Evolutionary conservation across 192 early-diverging fungal species (phyloP).

Genomic region (Mortierella alpina): DNA sequence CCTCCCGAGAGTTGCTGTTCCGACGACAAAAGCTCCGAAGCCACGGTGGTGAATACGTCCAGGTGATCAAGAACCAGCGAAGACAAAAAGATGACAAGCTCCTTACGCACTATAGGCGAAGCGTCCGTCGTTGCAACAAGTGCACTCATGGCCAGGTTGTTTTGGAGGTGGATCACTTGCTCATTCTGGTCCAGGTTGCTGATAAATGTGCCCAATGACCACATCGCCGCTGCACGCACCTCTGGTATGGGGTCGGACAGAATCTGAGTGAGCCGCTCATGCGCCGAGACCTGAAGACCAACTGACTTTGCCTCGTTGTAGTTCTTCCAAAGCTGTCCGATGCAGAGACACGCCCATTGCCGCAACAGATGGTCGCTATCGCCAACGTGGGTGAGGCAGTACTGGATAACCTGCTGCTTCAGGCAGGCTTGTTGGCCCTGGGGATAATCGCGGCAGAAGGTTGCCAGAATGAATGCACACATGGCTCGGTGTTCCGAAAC

Average conservation of each 20-base stretch:
- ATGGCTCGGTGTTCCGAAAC: conserved; percentile 92
- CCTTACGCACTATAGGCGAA: conserved; percentile 89
- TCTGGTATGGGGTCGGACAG: conserved; percentile 79
- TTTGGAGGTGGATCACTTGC: conserved; percentile 77
- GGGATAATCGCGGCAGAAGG: conserved; percentile 89
- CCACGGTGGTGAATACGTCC: conserved; percentile 72
- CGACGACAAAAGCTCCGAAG: conserved; percentile 57
- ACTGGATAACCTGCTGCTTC: conserved; percentile 71
- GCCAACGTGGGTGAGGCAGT: conserved; percentile 72
- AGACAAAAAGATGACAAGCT: conserved; percentile 84
- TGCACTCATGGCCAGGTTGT: conserved; percentile 77
- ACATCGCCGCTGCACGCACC: conserved; percentile 85
- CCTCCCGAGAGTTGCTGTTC: conserved; percentile 58
- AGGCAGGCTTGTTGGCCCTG: conserved; percentile 89
- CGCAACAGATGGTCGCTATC: conserved; percentile 82
- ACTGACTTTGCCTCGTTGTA: conserved; percentile 76
- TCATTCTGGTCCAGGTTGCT: conserved; percentile 75
- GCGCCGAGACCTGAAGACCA: conserved; percentile 71
- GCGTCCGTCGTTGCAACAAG: conserved; percentile 80
- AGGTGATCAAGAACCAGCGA: conserved; percentile 77
- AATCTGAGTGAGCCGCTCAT: conserved; percentile 68
- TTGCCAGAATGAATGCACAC: conserved; percentile 93
- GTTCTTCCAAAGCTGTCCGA: conserved; percentile 87
- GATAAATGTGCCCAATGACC: conserved; percentile 84
- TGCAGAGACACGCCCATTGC: conserved; percentile 91